Percentiles rank a stretch among this genome's conserved stretches.
phyloP scores from a whole-genome alignment of 306 rosid genomes.

The Spatholobus suberectus region DNA sequence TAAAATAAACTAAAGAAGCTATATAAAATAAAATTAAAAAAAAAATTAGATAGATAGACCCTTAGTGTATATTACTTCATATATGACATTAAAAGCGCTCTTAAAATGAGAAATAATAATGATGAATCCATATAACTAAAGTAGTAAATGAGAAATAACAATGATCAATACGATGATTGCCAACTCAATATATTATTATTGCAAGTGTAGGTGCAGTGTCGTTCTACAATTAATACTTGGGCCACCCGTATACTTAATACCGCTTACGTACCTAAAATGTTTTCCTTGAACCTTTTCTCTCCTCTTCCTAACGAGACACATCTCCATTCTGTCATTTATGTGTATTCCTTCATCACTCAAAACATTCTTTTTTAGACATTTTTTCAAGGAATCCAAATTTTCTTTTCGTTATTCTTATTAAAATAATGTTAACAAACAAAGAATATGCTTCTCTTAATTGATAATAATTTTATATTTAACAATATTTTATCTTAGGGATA shows the following conservation, averaged over 20 bases:
- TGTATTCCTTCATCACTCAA: slow-evolving; percentile 10
- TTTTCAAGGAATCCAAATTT: background rate
- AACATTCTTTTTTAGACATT: slow-evolving; percentile 13
- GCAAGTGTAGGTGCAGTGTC: slow-evolving; percentile 19
- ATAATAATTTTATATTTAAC: background rate
- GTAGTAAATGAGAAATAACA: background rate
- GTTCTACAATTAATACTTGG: slow-evolving; percentile 30
- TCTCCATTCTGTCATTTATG: slow-evolving; percentile 24
- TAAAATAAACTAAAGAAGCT: background rate
- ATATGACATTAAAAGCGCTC: slow-evolving; percentile 12
- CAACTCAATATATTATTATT: slow-evolving; percentile 39
- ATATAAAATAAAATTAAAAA: background rate
- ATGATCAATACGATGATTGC: slow-evolving; percentile 31
- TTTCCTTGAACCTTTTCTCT: background rate
- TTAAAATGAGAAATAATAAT: background rate
- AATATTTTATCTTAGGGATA: background rate
- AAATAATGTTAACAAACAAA: background rate
- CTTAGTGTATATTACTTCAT: background rate
- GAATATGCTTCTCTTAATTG: background rate
- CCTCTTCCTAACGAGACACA: slow-evolving; percentile 36
- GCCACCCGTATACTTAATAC: slow-evolving; percentile 29
- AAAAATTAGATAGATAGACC: background rate
- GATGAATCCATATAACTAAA: background rate
- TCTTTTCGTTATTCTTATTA: background rate
- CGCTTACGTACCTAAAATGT: slow-evolving; percentile 50